phyloP scores from a whole-genome alignment of 768 basidiomycete species.

The Boletus insuetus region DNA sequence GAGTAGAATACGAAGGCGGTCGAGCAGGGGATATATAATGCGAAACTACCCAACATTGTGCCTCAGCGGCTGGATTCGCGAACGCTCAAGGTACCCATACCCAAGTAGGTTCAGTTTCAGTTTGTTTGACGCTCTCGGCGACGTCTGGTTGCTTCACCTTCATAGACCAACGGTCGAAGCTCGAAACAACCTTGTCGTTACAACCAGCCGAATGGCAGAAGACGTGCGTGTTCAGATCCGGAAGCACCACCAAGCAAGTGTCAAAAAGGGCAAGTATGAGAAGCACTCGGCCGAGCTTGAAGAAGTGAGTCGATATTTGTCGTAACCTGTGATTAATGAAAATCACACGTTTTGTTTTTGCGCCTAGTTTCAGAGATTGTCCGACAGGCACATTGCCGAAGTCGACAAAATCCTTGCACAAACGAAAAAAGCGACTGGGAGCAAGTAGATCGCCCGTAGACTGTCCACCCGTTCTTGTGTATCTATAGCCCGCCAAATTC shows the following conservation, averaged over 20 bases:
- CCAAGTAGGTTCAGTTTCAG: constrained; percentile 50
- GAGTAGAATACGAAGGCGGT: constrained; percentile 73
- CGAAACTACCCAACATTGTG: constrained; percentile 66
- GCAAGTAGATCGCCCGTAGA: constrained; percentile 13
- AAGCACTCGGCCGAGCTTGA: constrained; percentile 71
- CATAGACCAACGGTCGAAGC: constrained; percentile 76
- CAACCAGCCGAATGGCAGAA: constrained; percentile 65
- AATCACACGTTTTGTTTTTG: not conserved
- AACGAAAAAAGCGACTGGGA: constrained; percentile 55
- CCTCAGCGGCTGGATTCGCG: constrained; percentile 69
- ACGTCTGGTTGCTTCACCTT: not conserved
- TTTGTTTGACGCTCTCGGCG: not conserved
- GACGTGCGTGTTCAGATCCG: constrained; percentile 74
- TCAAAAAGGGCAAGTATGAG: constrained; percentile 67
- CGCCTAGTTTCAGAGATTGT: constrained; percentile 70
- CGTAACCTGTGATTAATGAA: not conserved
- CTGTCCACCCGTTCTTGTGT: not conserved
- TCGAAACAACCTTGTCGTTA: constrained; percentile 51
- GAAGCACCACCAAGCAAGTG: constrained; percentile 59
- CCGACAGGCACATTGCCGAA: constrained; percentile 58
- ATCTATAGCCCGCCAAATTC: not conserved
- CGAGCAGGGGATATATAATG: constrained; percentile 73
- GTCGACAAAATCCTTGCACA: constrained; percentile 63
- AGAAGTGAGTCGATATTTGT: constrained; percentile 39
- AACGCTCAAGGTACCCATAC: constrained; percentile 77